Evolutionary conservation across 208 protist genomes (phyloP).

Genomic region (Leishmania major): DNA sequence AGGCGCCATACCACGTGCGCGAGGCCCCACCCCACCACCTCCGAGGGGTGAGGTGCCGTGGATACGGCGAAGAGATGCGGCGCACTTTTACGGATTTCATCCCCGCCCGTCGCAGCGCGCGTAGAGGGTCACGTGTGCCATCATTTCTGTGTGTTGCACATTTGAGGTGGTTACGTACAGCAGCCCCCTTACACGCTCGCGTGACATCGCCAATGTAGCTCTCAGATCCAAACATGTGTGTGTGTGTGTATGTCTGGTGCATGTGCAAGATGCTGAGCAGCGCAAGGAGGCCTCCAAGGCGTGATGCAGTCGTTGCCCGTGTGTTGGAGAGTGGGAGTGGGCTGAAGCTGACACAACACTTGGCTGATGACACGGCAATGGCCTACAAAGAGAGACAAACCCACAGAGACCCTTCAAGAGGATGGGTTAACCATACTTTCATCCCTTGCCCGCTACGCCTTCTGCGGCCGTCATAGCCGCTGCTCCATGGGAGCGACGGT

Average conservation of each 20-base stretch:
- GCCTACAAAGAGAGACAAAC: background rate
- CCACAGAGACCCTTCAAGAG: background rate
- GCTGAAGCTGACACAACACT: background rate
- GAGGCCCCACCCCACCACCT: background rate
- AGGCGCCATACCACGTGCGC: background rate
- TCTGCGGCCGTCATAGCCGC: background rate
- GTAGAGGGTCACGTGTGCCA: background rate
- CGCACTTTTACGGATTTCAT: background rate
- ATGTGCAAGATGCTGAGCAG: background rate
- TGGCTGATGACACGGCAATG: background rate
- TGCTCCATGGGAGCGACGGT: background rate
- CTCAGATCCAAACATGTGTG: background rate
- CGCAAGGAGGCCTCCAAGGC: background rate
- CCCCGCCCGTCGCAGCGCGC: background rate
- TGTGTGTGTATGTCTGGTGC: background rate
- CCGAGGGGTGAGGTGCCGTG: background rate
- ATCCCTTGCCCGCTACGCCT: background rate
- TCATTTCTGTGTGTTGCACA: background rate
- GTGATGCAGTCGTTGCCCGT: background rate
- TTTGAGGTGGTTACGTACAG: background rate
- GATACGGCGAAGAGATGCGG: background rate
- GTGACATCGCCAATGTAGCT: background rate
- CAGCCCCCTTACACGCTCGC: background rate
- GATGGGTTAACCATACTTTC: background rate
- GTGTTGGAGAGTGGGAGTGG: background rate